Base-by-base conservation (phyloP, 2,329 filamentous ascomycete species). In the Chaetomium strumarium region DNA sequence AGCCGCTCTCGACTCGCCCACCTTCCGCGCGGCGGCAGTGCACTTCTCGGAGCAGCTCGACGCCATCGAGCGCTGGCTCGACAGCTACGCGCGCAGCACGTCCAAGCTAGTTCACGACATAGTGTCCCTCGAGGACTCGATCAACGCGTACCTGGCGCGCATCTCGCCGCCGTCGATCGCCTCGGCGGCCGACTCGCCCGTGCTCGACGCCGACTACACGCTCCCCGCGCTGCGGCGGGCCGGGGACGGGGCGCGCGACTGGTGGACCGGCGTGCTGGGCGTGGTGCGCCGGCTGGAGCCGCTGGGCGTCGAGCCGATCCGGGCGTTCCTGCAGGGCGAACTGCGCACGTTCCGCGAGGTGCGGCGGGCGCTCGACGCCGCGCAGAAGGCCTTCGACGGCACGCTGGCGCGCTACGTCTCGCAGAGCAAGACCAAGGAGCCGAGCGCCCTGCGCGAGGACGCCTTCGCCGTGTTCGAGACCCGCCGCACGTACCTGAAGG, bases 391-490 rank as follows among this genome's bases (percentile, higher is more conserved):
- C 3, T 96, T 91, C 64, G 93, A 99, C 67, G 79, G 80, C 50
- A 83, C 88, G 3, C 79, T 96, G 53, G 81, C 88, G 19, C 83
- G 91, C 53, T 97, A 95, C 65, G 80, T 90, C 5, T 76, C 80
- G 3, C 90, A 96, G 69, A 87, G 85, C 59, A 97, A 96, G 74
- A 85, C 89, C 6, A 99, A 97, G 70, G 93, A 99, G 69, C 82
- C 92, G 0, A 96, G 90, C 0, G 82, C 90, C 1, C 75, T 99
- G 51, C 81, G 93, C 55, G 93, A 99, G 68, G 93, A 99, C 70
- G 93, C 93, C 0, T 99, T 99, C 64, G 85, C 93, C 66, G 82
- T 97, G 36, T 93, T 96, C 66, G 93, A 97, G 73, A 88, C 89
- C 20, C 83, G 92, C 53, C 95, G 93, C 65, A 81, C 84, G 31